Percentiles rank a stretch among this genome's conserved stretches.
Conservation (phyloP, 768 basidiomycete species). For the Coprinellus micaceus region DNA sequence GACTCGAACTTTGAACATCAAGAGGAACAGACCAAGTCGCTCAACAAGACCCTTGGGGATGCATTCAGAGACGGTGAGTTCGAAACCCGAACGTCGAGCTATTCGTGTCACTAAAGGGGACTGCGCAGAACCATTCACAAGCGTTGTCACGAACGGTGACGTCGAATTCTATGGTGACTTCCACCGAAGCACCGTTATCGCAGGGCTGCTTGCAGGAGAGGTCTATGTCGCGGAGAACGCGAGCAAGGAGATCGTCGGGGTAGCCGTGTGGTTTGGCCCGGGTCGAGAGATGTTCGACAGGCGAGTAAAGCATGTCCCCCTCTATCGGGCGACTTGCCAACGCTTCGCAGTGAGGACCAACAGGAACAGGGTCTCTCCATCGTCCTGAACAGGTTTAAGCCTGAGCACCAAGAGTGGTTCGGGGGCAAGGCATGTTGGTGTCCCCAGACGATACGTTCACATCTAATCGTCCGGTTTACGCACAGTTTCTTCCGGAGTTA, state of each 20-base stretch:
- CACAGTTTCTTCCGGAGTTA: neutral
- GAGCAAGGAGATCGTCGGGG: slow-evolving; percentile 12
- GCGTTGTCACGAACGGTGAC: slow-evolving; percentile 7
- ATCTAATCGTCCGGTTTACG: neutral
- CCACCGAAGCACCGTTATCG: slow-evolving; percentile 4
- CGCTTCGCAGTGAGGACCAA: neutral
- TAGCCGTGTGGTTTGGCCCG: slow-evolving; percentile 16
- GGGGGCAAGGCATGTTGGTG: neutral
- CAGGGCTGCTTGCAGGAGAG: slow-evolving; percentile 13
- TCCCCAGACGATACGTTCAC: neutral
- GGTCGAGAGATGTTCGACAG: slow-evolving; percentile 10
- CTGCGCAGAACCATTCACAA: slow-evolving; percentile 4
- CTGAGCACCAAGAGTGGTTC: neutral
- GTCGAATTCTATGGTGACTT: slow-evolving; percentile 9
- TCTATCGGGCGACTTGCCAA: neutral
- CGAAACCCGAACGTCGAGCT: no score
- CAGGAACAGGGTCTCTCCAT: no score
- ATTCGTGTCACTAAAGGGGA: no score
- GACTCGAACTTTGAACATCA: no score
- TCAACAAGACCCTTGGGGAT: no score
- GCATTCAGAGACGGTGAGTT: no score
- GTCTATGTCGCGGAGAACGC: slow-evolving; percentile 17
- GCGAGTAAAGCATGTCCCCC: neutral
- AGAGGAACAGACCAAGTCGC: no score
- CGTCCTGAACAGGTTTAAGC: neutral